A percentile compares a stretch with the other conserved stretches of the same genome.
Conservation (phyloP, 2,329 filamentous ascomycete genomes). For the Xylaria polymorpha region DNA sequence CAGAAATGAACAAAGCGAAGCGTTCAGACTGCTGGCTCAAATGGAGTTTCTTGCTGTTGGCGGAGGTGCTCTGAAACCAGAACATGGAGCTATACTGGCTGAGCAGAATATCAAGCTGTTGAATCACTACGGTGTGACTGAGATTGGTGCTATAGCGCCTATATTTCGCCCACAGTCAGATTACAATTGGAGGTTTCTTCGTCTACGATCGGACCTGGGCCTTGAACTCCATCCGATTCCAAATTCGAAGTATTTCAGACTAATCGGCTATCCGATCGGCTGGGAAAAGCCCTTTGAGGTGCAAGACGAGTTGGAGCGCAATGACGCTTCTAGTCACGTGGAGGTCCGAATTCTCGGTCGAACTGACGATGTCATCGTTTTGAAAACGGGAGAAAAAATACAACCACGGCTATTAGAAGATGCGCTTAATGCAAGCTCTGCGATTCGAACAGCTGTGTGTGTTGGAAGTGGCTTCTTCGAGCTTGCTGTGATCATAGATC, state of each 20-base stretch:
- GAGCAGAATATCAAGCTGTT: constrained; percentile 47
- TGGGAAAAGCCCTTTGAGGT: constrained; percentile 48
- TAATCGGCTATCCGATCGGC: constrained; percentile 48
- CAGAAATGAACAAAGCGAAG: neutral
- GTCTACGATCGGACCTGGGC: constrained; percentile 50
- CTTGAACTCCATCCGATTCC: constrained; percentile 44
- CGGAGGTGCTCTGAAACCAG: constrained; percentile 48
- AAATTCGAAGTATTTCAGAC: constrained; percentile 41
- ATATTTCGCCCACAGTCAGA: constrained; percentile 48
- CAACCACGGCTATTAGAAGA: constrained; percentile 36
- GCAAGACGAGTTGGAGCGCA: constrained; percentile 50
- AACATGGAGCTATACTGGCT: constrained; percentile 43
- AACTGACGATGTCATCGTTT: constrained; percentile 46
- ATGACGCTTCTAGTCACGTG: constrained; percentile 36
- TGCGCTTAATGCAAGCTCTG: constrained; percentile 16
- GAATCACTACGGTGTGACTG: constrained; percentile 53
- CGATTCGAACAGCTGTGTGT: constrained; percentile 32
- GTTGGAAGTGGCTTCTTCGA: constrained; percentile 39
- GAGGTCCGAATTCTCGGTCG: constrained; percentile 50
- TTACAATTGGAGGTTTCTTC: constrained; percentile 51
- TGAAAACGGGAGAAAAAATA: constrained; percentile 42
- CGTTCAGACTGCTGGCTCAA: constrained; percentile 32
- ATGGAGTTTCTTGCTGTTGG: constrained; percentile 51
- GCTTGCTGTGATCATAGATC: constrained; percentile 39
- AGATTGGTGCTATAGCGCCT: constrained; percentile 51